Evolutionary conservation across 345 rosid genomes (phyloP), one percentile per base, ranked within the genome.

Genomic region (Barbarea vulgaris): DNA sequence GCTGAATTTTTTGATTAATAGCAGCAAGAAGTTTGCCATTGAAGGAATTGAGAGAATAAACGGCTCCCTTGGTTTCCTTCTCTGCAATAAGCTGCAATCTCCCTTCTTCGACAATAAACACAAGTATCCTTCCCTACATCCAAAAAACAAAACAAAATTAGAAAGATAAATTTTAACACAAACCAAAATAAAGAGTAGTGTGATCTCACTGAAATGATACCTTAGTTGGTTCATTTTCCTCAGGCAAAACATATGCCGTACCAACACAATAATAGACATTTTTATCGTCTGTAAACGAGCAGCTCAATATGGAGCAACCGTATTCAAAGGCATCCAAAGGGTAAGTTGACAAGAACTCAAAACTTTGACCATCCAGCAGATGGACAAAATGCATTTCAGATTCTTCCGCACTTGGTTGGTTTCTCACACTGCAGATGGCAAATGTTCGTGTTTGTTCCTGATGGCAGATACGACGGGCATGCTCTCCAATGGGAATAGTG

Each of bases 1-100:
- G 73, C 79, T 95, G 99, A 59, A 92, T 90, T 73, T 92, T 92
- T 76, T 92, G 92, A 84, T 90, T 87, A 48, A 95, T 95, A 54
- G 91, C 94, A 71, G 99, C 99, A 13, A 92, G 88, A 64, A 95
- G 78, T 80, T 92, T 95, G 14, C 99, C 99, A 74, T 92, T 92
- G 78, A 95, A 95, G 44, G 96, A 89, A 80, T 90, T 90, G 60
- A 95, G 77, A 53, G 93, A 86, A 78, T 87, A 92, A 22, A 90
- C 97, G 9, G 97, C 86, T 50, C 99, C 97, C 74, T 92, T 89
- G 9, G 97, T 95, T 82, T 95, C 97, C 83, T 92, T 92, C 86
- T 92, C 97, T 3, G 90, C 82, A 56, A 95, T 81, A 65, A 95
- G 88, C 82, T 90, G 97, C 83, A 92, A 78, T 72, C 85, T 92